Conservation (phyloP, 345 rosid species). For the Combretum micranthum region DNA sequence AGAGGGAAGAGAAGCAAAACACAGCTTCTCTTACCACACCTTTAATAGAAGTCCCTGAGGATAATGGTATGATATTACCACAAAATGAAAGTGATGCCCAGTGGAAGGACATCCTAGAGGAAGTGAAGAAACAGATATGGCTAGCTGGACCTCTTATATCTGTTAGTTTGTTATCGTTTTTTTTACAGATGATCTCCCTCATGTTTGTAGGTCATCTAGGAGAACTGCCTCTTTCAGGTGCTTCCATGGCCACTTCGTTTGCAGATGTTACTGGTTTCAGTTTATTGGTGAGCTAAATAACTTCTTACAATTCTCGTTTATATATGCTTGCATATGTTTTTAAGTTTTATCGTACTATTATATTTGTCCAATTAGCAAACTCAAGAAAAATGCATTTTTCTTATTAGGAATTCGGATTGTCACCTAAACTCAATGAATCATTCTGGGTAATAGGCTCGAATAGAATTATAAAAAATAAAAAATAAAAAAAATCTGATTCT, state of each 20-base stretch:
- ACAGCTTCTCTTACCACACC: too few relatives aligned
- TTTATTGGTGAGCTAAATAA: constrained; percentile 34
- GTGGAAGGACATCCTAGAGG: constrained; percentile 15
- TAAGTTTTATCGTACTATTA: too few relatives aligned
- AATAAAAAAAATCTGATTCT: constrained; percentile 17
- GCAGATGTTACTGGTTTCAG: constrained; percentile 54
- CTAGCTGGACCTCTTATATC: constrained; percentile 49
- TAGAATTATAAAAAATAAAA: constrained; percentile 40
- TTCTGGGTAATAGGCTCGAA: background rate
- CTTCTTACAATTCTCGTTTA: too few relatives aligned
- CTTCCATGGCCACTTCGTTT: constrained; percentile 66
- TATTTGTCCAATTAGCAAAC: too few relatives aligned
- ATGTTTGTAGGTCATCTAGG: too few relatives aligned
- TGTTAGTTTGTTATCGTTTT: constrained; percentile 26
- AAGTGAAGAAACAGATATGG: too few relatives aligned
- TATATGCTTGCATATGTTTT: too few relatives aligned
- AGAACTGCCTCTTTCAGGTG: constrained; percentile 52
- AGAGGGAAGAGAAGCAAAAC: too few relatives aligned
- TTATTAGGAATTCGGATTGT: too few relatives aligned
- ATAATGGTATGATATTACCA: too few relatives aligned
- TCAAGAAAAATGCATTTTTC: too few relatives aligned
- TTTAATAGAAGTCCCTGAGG: too few relatives aligned
- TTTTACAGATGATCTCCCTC: constrained; percentile 53
- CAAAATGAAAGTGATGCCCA: background rate
- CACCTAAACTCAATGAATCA: background rate